These are phyloP conservation scores for Nakaseomyces nivariensis DNA, from an alignment of 1,139 yeast genomes.

Conservation along the genomic window DNA sequence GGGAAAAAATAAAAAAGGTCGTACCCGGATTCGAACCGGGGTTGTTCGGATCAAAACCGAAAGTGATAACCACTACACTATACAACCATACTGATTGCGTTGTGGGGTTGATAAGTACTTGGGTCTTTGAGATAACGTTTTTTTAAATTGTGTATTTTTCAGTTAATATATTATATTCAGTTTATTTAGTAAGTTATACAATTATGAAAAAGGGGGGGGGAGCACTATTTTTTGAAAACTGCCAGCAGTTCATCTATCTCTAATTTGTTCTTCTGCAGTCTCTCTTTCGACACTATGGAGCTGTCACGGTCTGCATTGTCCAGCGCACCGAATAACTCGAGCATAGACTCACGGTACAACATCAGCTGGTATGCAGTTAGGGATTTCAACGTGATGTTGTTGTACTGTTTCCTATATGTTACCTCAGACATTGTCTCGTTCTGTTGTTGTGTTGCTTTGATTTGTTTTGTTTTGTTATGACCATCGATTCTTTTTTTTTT, in stretches of 20 bases:
- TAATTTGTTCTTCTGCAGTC: conserved; percentile 10
- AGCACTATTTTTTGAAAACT: background rate
- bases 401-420: conserved; percentile 6
- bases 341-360: conserved; percentile 22
- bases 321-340: conserved; percentile 23
- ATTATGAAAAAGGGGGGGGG: no score
- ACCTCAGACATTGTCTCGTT: background rate
- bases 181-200: no score
- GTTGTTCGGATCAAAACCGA: conserved; percentile 74
- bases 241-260: conserved; percentile 13
- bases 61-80: conserved; percentile 61
- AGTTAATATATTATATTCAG: no score
- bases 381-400: conserved; percentile 22
- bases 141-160: no score
- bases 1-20: conserved; percentile 50
- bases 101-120: no score
- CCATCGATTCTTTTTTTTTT: no score
- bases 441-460: background rate
- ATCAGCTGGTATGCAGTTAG: conserved; percentile 26
- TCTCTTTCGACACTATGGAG: conserved; percentile 10
- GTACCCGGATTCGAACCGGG: conserved; percentile 96
- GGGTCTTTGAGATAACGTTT: no score
- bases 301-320: conserved; percentile 19
- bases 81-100: conserved; percentile 19
- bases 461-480: background rate